phyloP scores from a whole-genome alignment of 2,329 filamentous ascomycete genomes.

The Aurifilum marmelostoma region DNA sequence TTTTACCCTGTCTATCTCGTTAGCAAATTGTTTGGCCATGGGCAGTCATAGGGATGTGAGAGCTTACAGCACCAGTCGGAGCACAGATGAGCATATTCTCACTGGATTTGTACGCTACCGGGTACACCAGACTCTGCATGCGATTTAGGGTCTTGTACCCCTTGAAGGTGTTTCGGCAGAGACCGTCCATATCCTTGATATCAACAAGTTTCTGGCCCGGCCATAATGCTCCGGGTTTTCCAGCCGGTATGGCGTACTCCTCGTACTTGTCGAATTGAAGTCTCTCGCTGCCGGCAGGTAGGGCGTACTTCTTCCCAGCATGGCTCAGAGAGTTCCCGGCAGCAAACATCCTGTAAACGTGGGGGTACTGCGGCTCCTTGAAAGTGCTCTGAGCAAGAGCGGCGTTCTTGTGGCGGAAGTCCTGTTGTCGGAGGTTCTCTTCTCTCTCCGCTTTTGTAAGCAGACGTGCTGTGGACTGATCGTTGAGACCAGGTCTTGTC shows the following conservation, averaged over 20 bases:
- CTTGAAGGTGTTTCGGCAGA: constrained; percentile 90
- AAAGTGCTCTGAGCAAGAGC: constrained; percentile 71
- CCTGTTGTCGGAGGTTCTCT: constrained; percentile 73
- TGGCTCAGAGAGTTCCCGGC: constrained; percentile 85
- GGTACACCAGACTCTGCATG: constrained; percentile 97
- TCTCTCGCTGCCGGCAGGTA: constrained; percentile 76
- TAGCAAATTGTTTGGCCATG: constrained; percentile 13
- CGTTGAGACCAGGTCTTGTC: constrained; percentile 36
- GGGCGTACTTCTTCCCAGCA: constrained; percentile 78
- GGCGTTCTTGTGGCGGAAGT: constrained; percentile 82
- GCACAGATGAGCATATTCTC: constrained; percentile 99
- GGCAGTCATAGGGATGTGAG: not conserved
- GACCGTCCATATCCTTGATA: constrained; percentile 82
- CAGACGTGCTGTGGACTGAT: constrained; percentile 51
- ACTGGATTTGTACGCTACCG: constrained; percentile 90
- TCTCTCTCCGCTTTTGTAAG: constrained; percentile 79
- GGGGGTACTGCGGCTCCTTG: constrained; percentile 80
- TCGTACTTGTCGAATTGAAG: constrained; percentile 79
- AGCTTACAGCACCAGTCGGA: constrained; percentile 81
- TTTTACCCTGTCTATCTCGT: constrained; percentile 69
- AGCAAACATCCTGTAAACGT: constrained; percentile 84
- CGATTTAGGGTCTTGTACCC: constrained; percentile 93
- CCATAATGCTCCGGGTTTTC: constrained; percentile 74
- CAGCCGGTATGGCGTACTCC: constrained; percentile 85
- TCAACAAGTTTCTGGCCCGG: constrained; percentile 74